phyloP scores from a whole-genome alignment of 495 filamentous ascomycete genomes.

The Entonaema liquescens region DNA sequence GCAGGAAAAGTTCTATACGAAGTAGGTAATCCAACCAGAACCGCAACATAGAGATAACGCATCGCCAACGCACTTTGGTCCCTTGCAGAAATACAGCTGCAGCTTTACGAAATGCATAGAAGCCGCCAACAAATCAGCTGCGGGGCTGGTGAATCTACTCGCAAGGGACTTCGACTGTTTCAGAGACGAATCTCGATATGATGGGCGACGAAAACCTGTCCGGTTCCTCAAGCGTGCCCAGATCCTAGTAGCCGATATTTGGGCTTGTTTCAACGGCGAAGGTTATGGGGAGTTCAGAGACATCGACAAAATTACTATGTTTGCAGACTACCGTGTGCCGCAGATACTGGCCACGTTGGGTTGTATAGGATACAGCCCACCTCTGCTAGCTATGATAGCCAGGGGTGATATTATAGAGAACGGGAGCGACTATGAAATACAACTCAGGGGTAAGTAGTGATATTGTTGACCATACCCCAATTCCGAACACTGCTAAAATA shows the following conservation, averaged over 20 bases:
- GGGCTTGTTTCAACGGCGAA: slow-evolving; percentile 90
- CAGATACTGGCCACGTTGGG: slow-evolving; percentile 89
- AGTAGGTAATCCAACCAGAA: slow-evolving; percentile 60
- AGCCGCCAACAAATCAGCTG: slow-evolving; percentile 80
- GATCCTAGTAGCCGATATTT: slow-evolving; percentile 93
- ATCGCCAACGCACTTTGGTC: slow-evolving; percentile 45
- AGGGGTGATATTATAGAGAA: slow-evolving; percentile 68
- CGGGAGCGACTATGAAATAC: slow-evolving; percentile 84
- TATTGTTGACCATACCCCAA: background rate
- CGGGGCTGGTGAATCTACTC: slow-evolving; percentile 82
- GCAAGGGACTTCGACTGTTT: slow-evolving; percentile 85
- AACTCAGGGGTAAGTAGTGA: slow-evolving; percentile 72
- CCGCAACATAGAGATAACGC: slow-evolving; percentile 35
- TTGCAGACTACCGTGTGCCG: slow-evolving; percentile 96
- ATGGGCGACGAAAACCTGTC: slow-evolving; percentile 70
- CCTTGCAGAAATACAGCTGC: slow-evolving; percentile 77
- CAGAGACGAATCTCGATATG: slow-evolving; percentile 77
- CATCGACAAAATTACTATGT: slow-evolving; percentile 96
- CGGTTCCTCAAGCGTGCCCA: slow-evolving; percentile 93
- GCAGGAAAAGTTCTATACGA: slow-evolving; percentile 84
- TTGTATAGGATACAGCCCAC: slow-evolving; percentile 83
- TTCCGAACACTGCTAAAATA: slow-evolving; percentile 6
- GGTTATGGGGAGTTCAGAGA: slow-evolving; percentile 85
- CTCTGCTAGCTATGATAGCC: slow-evolving; percentile 74
- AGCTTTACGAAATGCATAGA: slow-evolving; percentile 77